Percentiles rank a stretch among this genome's conserved stretches.
Evolutionary conservation across 1,139 yeast species (phyloP).

Genomic region (Debaryomyces coudertii): DNA sequence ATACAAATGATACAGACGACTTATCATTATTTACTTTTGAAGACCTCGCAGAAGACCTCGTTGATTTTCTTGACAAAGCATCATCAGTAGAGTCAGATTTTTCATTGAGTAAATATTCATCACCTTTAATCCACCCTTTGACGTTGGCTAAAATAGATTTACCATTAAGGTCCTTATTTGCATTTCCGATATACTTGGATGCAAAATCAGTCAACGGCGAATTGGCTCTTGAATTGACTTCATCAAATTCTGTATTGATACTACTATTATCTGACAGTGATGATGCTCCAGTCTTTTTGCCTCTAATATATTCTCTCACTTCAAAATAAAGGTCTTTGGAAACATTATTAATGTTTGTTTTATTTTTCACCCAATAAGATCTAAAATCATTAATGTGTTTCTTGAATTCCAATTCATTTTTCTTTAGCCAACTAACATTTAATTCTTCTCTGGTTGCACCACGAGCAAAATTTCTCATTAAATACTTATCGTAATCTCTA

Average conservation of each 20-base stretch:
- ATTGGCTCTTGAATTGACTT: conserved; percentile 28
- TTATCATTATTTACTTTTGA: conserved; percentile 8
- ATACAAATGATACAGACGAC: conserved; percentile 4
- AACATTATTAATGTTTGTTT: conserved; percentile 67
- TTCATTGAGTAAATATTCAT: conserved; percentile 22
- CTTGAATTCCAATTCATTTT: conserved; percentile 91
- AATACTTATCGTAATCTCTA: conserved; percentile 92
- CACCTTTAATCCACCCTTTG: conserved; percentile 65
- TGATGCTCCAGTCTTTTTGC: conserved; percentile 48
- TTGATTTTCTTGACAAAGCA: conserved; percentile 4
- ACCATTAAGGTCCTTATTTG: conserved; percentile 47
- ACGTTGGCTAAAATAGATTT: conserved; percentile 61
- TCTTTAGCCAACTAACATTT: conserved; percentile 95
- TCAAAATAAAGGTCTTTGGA: conserved; percentile 84
- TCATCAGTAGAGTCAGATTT: conserved; percentile 9
- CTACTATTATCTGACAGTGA: conserved; percentile 31
- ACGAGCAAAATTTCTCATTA: conserved; percentile 95
- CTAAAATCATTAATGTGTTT: conserved; percentile 89
- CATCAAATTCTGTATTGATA: conserved; percentile 35
- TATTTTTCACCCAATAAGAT: conserved; percentile 77
- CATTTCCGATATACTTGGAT: conserved; percentile 59
- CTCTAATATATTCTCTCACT: conserved; percentile 70
- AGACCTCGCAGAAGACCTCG: conserved; percentile 11
- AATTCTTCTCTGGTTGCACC: conserved; percentile 97
- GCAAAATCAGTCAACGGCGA: conserved; percentile 68